Evolutionary conservation across 352 stramenopile species (phyloP), one percentile per base, ranked within the genome.

Genomic region (Globisporangium okanoganense): DNA sequence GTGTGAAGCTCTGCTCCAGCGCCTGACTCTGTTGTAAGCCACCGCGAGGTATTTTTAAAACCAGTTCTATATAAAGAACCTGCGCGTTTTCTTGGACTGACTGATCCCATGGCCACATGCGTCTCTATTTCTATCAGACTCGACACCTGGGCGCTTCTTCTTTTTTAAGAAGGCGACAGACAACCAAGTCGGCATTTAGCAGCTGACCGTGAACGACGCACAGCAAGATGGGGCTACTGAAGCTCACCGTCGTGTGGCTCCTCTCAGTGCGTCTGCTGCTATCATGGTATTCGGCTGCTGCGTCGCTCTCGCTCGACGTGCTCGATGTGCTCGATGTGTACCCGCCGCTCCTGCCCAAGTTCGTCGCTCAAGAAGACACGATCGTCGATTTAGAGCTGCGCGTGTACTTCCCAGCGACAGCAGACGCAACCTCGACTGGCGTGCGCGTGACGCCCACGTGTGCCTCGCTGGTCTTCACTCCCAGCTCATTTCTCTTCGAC

Each of bases 331-430:
- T 71, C 41, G 16, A 64, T 40, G 53, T 84, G 16, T 79, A 78
- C 33, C 52, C 68, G 53, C 75, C 75, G 22, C 68, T 69, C 5
- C 36, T 85, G 4, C 75, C 75, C 0, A 40, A 44, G 2, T 50
- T 74, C 36, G 62, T 85, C 14, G 66, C 72, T 13, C 64, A 59
- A 18, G 65, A 73, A 48, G 77, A 84, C 38, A 64, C 35, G 18
- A 63, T 82, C 20, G 43, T 63, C 3, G 69, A 63, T 2, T 54
- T 87, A 2, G 75, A 85, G 53, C 49, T 85, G 27, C 75, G 79
- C 0, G 45, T 88, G 33, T 79, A 79, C 24, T 58, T 83, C 12
- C 29, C 61, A 53, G 16, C 27, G 25, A 18, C 8, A 22, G 38
- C 2, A 12, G 63, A n/a, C n/a, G n/a, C n/a, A n/a, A n/a, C 64